Base-by-base conservation (phyloP, 768 basidiomycete genomes). In the Mycena vitilis region DNA sequence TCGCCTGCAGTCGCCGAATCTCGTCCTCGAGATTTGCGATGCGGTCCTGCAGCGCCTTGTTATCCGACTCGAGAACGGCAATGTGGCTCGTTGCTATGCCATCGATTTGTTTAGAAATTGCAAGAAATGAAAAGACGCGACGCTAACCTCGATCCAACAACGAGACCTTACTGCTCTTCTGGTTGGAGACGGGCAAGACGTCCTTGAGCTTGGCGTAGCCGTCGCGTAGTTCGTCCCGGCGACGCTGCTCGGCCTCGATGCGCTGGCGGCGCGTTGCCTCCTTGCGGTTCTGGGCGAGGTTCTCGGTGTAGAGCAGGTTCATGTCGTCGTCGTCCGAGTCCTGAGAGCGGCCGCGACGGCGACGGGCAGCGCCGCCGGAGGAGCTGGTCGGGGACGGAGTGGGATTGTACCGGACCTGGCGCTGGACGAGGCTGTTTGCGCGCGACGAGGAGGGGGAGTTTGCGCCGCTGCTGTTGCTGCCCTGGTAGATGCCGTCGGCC, bases 111-210 rank as follows among this genome's bases (percentile, higher is more conserved):
- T 30, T 8, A 40, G 10, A 1, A 40, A 40, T 40, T 40, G 10
- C 22, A 47, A 71, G n/a, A n/a, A 63, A 64, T 30, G 30, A 55
- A 60, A 51, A 51, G 42, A 30, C 30, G 30, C 30, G 30, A 30
- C 7, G 68, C 86, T 67, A 75, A 95, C 94, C 93, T 87, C 95
- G 86, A 80, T 96, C 95, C 63, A 96, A 83, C 65, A 96, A 81
- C 30, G 92, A 94, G 20, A 95, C 93, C 77, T 96, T 96, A 82
- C 93, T 95, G 78, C 91, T 91, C 82, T 95, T 94, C 84, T 95
- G 94, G 79, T 94, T 95, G 15, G 92, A 93, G 60, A 91, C 86
- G 4, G 95, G 95, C 9, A 96, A 84, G 30, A 93, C 92, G 69
- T 95, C 94, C 80, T 94, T 95, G 79, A 96, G 83, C 75, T 91